Percentiles rank a stretch among this genome's conserved stretches.
Evolutionary conservation across 2,329 filamentous ascomycete genomes (phyloP).

Genomic region (Phialophora tarda): DNA sequence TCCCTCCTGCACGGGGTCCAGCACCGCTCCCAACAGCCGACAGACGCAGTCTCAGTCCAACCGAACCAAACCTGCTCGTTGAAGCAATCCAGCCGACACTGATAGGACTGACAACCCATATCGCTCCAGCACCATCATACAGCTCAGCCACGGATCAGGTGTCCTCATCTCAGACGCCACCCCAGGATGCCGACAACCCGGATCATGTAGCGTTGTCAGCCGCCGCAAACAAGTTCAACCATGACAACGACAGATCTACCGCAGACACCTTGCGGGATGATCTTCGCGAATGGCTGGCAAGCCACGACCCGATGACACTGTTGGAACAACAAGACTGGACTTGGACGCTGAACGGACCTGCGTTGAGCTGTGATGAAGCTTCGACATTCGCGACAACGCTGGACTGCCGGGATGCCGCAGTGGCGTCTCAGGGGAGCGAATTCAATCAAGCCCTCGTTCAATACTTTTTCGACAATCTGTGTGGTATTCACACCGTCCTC

Average conservation of each 20-base stretch:
- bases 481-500: slow-evolving; percentile 27
- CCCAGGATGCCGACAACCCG: slow-evolving; percentile 5
- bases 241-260: slow-evolving; percentile 23
- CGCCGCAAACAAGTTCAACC: background rate
- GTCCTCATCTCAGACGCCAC: slow-evolving; percentile 21
- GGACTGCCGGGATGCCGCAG: slow-evolving; percentile 17
- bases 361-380: slow-evolving; percentile 19
- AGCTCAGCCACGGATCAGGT: slow-evolving; percentile 17
- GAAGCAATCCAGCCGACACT: slow-evolving; percentile 16
- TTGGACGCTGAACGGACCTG: slow-evolving; percentile 21
- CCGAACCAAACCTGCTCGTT: slow-evolving; percentile 11
- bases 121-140: slow-evolving; percentile 11
- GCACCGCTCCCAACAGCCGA: too few relatives aligned
- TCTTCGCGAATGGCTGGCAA: slow-evolving; percentile 29
- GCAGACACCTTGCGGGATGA: slow-evolving; percentile 27
- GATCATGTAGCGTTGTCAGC: slow-evolving; percentile 8
- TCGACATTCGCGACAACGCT: slow-evolving; percentile 12
- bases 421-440: slow-evolving; percentile 20
- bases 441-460: slow-evolving; percentile 28
- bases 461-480: slow-evolving; percentile 29
- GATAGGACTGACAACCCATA: slow-evolving; percentile 9
- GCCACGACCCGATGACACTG: slow-evolving; percentile 28
- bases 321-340: slow-evolving; percentile 30
- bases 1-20: background rate
- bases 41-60: too few relatives aligned